Conservation (phyloP, 768 basidiomycete genomes). For the Neoboletus subvelutipes region DNA sequence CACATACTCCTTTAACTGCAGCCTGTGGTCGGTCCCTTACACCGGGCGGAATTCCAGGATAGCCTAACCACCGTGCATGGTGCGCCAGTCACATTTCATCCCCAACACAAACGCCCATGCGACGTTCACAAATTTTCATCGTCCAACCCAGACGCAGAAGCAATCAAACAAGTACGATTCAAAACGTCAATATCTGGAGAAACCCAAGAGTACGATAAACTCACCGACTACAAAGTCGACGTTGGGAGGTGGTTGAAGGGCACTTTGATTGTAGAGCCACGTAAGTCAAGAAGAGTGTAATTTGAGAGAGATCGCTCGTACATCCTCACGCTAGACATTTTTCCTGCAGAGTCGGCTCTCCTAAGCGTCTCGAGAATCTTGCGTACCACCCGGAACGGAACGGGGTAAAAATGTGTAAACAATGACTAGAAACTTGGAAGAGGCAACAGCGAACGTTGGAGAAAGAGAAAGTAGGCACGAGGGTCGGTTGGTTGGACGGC, state of each 20-base stretch:
- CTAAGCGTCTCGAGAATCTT: not conserved
- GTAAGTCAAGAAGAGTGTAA: constrained; percentile 4
- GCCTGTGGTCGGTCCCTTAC: constrained; percentile 76
- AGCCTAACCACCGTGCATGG: constrained; percentile 48
- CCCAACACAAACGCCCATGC: not conserved
- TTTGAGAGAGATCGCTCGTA: constrained; percentile 26
- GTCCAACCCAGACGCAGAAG: not conserved
- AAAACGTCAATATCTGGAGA: not conserved
- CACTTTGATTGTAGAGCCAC: constrained; percentile 44
- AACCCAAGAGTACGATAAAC: constrained; percentile 15
- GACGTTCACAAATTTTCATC: not conserved
- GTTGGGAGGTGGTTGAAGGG: constrained; percentile 83
- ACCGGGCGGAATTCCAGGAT: constrained; percentile 85
- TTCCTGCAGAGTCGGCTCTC: not conserved
- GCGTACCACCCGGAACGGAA: not conserved
- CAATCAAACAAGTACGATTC: not conserved
- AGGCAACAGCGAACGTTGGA: constrained; percentile 2
- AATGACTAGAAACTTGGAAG: not conserved
- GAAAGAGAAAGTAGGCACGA: constrained; percentile 1
- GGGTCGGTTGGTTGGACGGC: not conserved
- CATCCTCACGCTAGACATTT: constrained; percentile 49
- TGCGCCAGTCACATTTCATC: constrained; percentile 10
- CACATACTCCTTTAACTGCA: constrained; percentile 79
- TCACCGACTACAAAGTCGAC: constrained; percentile 84
- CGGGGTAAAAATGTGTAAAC: not conserved